Base-by-base conservation (phyloP, 768 basidiomycete genomes). In the Suillus alpinus region DNA sequence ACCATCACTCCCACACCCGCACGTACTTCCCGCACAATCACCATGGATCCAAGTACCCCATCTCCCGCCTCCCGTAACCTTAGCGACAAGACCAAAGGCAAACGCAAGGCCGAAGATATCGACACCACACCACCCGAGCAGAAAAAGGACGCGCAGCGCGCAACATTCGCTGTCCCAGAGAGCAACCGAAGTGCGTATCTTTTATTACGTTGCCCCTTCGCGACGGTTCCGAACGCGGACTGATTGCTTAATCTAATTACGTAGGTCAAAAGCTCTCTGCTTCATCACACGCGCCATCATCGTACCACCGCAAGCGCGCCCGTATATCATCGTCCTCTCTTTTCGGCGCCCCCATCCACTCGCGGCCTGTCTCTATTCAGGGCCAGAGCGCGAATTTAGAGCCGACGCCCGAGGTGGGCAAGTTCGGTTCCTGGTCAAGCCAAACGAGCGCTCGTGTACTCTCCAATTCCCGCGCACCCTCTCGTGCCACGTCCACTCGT, bases 61-160 rank as follows among this genome's bases (percentile, higher is more conserved):
- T 69, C 74, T 49, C 69, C 77, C 59, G 70, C 66, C 62, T 56
- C 70, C 58, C 72, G 75, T 62, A 65, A 65, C 44, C 61, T 65
- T 3, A 72, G 75, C 57, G 73, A 78, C 60, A 73, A 70, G 61
- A 68, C 73, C 37, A 83, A 78, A 65, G 86, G 86, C 7, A 91
- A 91, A 71, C 78, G 89, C 62, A 91, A 91, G 69, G 88, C 87
- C 6, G 87, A 88, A 47, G 89, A 90, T 64, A 76, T 85, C n/a
- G 87, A 86, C 62, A 75, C 81, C 36, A 88, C 89, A 3, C 87
- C 88, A 37, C 86, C 88, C 7, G 87, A 88, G 67, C 82, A 79
- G 59, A 77, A 78, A 61, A 83, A 80, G 69, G 79, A 81, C 61
- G 72, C 61, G 1, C 77, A 79, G 43, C 80, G 76, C 55, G 77